A percentile compares a stretch with the other conserved stretches of the same genome.
phyloP scores from a whole-genome alignment of 768 basidiomycete species.

The Omphalotus guepiniiformis region DNA sequence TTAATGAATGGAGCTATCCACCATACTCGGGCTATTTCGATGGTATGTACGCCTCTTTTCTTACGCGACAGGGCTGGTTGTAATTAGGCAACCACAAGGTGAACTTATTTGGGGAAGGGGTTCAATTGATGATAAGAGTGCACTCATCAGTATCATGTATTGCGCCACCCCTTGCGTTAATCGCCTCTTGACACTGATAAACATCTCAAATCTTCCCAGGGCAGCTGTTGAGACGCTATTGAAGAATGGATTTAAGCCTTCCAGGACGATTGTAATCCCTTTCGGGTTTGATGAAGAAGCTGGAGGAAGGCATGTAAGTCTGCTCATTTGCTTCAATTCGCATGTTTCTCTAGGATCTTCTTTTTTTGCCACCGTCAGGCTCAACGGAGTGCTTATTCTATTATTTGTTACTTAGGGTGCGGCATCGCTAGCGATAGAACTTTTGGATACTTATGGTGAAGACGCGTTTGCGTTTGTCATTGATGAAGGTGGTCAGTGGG shows the following conservation, averaged over 20 bases:
- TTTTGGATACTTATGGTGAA: conserved; percentile 63
- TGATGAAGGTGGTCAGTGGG: conserved; percentile 85
- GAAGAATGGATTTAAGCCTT: conserved; percentile 58
- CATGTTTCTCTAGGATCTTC: not conserved
- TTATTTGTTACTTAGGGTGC: conserved; percentile 44
- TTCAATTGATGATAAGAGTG: conserved; percentile 70
- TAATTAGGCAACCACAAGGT: conserved; percentile 21
- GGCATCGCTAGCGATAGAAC: conserved; percentile 34
- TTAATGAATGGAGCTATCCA: conserved; percentile 54
- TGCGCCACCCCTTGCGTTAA: too few species aligned
- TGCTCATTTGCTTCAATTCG: not conserved
- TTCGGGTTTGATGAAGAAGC: conserved; percentile 80
- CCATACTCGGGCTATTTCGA: conserved; percentile 64
- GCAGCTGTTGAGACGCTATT: conserved; percentile 62
- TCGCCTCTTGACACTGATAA: too few species aligned
- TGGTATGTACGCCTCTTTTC: conserved; percentile 26
- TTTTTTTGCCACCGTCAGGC: not conserved
- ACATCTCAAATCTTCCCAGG: conserved; percentile 21
- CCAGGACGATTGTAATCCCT: conserved; percentile 55
- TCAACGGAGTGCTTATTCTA: not conserved
- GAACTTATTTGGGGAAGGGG: conserved; percentile 75
- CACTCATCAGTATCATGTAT: conserved; percentile 64
- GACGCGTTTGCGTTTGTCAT: conserved; percentile 74
- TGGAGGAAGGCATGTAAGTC: conserved; percentile 40
- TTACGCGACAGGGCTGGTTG: not conserved